A percentile compares a stretch with the other conserved stretches of the same genome.
These are phyloP conservation scores for Hirsutella minnesotensis DNA, from an alignment of 2,329 filamentous ascomycete genomes.

Conservation along the genomic window DNA sequence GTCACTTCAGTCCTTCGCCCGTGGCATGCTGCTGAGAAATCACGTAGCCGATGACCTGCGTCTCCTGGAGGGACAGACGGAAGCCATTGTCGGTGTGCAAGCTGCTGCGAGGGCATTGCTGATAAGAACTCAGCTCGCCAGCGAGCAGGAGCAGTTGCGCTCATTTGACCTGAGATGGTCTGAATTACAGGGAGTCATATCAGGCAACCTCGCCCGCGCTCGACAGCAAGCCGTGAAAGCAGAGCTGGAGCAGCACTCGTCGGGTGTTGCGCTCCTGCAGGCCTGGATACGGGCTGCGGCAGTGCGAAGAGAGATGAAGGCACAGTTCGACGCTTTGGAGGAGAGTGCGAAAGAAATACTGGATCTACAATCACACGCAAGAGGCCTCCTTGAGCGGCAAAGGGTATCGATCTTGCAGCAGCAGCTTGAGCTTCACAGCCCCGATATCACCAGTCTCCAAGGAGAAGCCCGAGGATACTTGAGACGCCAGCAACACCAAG, in stretches of 20 bases:
- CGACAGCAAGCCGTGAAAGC: conserved; percentile 30
- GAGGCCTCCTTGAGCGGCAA: conserved; percentile 49
- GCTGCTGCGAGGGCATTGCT: conserved; percentile 53
- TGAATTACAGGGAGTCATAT: conserved; percentile 26
- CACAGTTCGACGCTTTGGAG: conserved; percentile 34
- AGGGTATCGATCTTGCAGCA: conserved; percentile 35
- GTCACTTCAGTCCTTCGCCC: conserved; percentile 52
- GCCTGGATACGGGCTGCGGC: conserved; percentile 41
- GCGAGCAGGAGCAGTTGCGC: conserved; percentile 38
- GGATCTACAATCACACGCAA: conserved; percentile 44
- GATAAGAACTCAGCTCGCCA: conserved; percentile 40
- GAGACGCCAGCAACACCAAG: conserved; percentile 46
- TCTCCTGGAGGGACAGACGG: conserved; percentile 37
- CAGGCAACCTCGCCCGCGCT: conserved; percentile 36
- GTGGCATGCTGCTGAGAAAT: conserved; percentile 53
- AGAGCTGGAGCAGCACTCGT: conserved; percentile 33
- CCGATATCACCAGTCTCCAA: conserved; percentile 52
- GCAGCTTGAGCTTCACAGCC: conserved; percentile 45
- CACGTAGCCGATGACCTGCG: conserved; percentile 41
- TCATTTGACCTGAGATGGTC: conserved; percentile 37
- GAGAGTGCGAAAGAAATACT: conserved; percentile 32
- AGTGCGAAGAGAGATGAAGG: conserved; percentile 36
- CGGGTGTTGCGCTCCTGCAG: conserved; percentile 36
- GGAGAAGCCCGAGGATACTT: conserved; percentile 53
- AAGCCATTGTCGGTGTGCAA: conserved; percentile 46